Evolutionary conservation across 2,329 filamentous ascomycete genomes (phyloP).

Genomic region (Fusarium foetens): DNA sequence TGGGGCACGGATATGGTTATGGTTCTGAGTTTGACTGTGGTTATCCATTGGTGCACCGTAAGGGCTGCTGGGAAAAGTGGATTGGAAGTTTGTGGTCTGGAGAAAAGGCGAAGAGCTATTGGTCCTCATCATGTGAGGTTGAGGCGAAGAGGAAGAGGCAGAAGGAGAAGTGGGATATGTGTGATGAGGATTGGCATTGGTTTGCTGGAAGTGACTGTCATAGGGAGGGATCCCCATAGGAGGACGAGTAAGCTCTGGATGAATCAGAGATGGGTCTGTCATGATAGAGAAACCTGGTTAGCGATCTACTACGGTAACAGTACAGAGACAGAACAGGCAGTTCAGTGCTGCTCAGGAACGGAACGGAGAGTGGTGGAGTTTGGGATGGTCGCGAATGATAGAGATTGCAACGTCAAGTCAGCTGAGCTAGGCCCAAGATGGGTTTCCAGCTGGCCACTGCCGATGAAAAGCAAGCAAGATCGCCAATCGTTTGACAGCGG

Average conservation of each 20-base stretch:
- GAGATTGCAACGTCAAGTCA: conserved; percentile 22
- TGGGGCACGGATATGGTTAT: conserved; percentile 65
- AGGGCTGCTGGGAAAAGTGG: conserved; percentile 64
- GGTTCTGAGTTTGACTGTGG: conserved; percentile 48
- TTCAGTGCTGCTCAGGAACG: conserved; percentile 3
- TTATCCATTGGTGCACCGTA: conserved; percentile 59
- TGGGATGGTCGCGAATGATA: background rate
- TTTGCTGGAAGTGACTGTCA: conserved; percentile 59
- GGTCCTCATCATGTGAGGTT: conserved; percentile 59
- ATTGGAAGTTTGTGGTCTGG: conserved; percentile 63
- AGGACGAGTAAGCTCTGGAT: conserved; percentile 62
- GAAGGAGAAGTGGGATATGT: conserved; percentile 71
- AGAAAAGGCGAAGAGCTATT: conserved; percentile 75
- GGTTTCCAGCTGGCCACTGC: conserved; percentile 41
- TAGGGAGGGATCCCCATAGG: conserved; percentile 59
- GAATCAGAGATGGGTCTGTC: conserved; percentile 67
- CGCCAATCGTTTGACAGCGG: conserved; percentile 36
- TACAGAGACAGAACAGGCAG: background rate
- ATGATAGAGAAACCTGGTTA: conserved; percentile 49
- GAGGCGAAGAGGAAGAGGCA: conserved; percentile 64
- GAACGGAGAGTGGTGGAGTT: conserved; percentile 25
- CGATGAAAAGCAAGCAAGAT: conserved; percentile 33
- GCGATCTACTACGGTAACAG: conserved; percentile 38
- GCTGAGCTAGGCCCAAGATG: conserved; percentile 32
- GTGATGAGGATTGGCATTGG: conserved; percentile 47